A percentile compares a stretch with the other conserved stretches of the same genome.
These are phyloP conservation scores for Jasminum sambac DNA, from an alignment of 257 asterid species.

Conservation along the genomic window DNA sequence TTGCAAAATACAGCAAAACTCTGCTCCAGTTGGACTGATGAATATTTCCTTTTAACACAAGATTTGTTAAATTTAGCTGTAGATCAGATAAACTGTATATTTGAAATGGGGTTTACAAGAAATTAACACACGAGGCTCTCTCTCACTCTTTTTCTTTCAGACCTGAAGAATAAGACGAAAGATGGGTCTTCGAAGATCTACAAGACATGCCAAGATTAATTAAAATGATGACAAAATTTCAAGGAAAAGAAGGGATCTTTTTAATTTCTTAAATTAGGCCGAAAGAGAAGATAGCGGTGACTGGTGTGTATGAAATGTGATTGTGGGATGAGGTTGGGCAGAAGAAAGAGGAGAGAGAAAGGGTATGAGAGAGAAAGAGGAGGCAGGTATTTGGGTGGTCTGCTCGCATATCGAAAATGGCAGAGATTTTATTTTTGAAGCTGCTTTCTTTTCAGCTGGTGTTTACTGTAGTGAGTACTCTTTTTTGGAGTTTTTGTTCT, in stretches of 20 bases:
- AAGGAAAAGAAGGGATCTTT: background rate
- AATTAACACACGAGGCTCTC: background rate
- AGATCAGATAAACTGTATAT: background rate
- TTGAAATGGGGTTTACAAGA: conserved; percentile 6
- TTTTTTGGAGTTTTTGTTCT: background rate
- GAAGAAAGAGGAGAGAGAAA: background rate
- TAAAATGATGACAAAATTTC: background rate
- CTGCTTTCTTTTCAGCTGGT: conserved; percentile 8
- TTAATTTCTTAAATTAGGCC: background rate
- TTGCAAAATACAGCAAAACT: conserved; percentile 11
- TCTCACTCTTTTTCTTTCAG: conserved; percentile 14
- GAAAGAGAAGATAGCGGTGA: background rate
- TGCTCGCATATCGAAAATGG: background rate
- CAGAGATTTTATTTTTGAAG: conserved; percentile 3
- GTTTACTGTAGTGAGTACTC: background rate
- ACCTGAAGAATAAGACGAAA: conserved; percentile 13
- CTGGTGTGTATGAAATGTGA: background rate
- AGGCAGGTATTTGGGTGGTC: background rate
- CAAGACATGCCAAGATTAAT: background rate
- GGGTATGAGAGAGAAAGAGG: background rate
- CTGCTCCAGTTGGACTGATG: background rate
- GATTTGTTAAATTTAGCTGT: background rate
- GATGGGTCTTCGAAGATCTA: background rate
- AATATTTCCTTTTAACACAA: background rate
- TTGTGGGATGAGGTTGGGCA: conserved; percentile 1